Evolutionary conservation across 2,329 filamentous ascomycete genomes (phyloP).

Genomic region (Penicillium sp.): DNA sequence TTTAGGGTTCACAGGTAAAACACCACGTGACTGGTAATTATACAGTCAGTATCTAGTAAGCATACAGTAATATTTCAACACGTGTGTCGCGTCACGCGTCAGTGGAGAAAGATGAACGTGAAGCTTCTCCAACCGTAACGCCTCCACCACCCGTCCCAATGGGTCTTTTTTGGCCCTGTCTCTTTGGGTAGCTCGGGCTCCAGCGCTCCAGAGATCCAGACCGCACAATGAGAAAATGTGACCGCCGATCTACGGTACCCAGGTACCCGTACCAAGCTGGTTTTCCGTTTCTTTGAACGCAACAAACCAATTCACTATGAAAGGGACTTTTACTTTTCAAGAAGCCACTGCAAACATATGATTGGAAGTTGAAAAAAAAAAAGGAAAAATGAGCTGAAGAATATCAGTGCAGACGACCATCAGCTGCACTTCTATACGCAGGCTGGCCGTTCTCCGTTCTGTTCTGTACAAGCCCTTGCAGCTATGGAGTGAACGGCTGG

Average conservation of each 20-base stretch:
- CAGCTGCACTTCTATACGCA: conserved; percentile 4
- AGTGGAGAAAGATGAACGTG: conserved; percentile 6
- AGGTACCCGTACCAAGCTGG: background rate
- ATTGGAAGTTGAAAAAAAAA: background rate
- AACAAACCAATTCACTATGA: conserved; percentile 4
- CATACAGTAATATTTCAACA: conserved; percentile 1
- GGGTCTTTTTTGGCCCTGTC: conserved; percentile 1
- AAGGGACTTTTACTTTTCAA: background rate
- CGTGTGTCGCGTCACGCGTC: conserved; percentile 6
- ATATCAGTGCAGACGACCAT: conserved; percentile 1
- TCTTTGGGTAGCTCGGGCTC: conserved; percentile 1
- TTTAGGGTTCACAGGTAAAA: background rate
- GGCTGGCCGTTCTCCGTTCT: background rate
- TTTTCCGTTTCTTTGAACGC: background rate
- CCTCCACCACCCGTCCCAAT: background rate
- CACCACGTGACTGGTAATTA: background rate
- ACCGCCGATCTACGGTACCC: conserved; percentile 8
- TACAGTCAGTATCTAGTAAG: background rate
- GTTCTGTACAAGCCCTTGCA: conserved; percentile 15
- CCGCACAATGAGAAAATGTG: conserved; percentile 16
- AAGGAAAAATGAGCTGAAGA: background rate
- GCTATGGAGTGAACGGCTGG: conserved; percentile 4
- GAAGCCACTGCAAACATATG: background rate
- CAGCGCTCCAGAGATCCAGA: conserved; percentile 6
- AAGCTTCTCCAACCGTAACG: conserved; percentile 6